Evolutionary conservation across 345 rosid species (phyloP).

Genomic region (Hevea brasiliensis): DNA sequence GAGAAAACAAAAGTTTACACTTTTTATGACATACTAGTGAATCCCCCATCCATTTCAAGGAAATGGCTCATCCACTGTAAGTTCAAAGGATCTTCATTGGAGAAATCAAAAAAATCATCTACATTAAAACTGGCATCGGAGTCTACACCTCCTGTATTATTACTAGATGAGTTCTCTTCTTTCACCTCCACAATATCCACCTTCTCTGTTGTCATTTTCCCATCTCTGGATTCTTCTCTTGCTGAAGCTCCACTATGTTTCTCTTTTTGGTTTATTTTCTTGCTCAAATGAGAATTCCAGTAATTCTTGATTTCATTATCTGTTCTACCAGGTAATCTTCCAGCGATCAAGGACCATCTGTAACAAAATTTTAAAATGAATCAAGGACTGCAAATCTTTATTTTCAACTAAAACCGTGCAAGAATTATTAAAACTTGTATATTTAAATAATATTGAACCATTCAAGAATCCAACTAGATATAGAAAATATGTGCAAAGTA

Average conservation of each 20-base stretch:
- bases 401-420: too few species aligned
- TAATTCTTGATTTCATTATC: conserved; percentile 79
- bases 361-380: not conserved
- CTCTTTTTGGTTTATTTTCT: conserved; percentile 46
- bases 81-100: conserved; percentile 50
- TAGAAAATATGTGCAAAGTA: too few species aligned
- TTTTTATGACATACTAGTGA: not conserved
- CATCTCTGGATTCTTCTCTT: conserved; percentile 20
- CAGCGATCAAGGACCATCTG: conserved; percentile 79
- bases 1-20: too few species aligned
- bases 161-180: conserved; percentile 7
- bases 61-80: conserved; percentile 44
- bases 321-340: conserved; percentile 69
- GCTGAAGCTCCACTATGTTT: conserved; percentile 28
- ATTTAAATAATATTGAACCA: too few species aligned
- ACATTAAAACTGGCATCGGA: conserved; percentile 37
- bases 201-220: conserved; percentile 2
- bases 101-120: conserved; percentile 69
- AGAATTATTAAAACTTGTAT: too few species aligned
- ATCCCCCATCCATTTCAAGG: conserved; percentile 14
- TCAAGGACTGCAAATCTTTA: not conserved
- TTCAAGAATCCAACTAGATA: too few species aligned
- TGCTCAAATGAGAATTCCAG: conserved; percentile 83
- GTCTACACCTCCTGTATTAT: conserved; percentile 18
- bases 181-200: conserved; percentile 3